These are phyloP conservation scores for Geotrichum europaeum DNA, from an alignment of 1,139 yeast species.

Conservation along the genomic window DNA sequence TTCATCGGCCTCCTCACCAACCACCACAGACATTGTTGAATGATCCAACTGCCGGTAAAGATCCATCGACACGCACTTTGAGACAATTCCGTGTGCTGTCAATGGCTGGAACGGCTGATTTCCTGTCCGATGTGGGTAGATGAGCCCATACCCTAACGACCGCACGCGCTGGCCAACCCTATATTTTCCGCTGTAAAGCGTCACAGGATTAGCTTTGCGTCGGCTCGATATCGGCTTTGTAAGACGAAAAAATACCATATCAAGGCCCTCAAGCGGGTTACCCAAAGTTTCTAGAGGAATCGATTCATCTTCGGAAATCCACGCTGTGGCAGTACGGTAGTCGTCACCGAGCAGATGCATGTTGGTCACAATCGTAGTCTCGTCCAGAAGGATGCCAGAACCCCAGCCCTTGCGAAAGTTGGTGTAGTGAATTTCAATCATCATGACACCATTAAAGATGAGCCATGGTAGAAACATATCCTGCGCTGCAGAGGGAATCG, in stretches of 20 bases:
- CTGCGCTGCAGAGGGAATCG: neutral
- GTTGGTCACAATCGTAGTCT: slow-evolving; percentile 40
- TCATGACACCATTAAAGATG: slow-evolving; percentile 23
- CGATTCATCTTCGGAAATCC: slow-evolving; percentile 23
- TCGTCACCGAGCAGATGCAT: slow-evolving; percentile 39
- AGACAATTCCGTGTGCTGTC: slow-evolving; percentile 43
- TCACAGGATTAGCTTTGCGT: slow-evolving; percentile 13
- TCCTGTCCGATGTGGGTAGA: slow-evolving; percentile 33
- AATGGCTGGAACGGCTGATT: slow-evolving; percentile 37
- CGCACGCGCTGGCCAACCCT: slow-evolving; percentile 38
- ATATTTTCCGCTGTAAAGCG: slow-evolving; percentile 17
- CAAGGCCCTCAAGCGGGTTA: slow-evolving; percentile 35
- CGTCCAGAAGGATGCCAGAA: slow-evolving; percentile 40
- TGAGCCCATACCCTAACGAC: slow-evolving; percentile 56
- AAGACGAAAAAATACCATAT: slow-evolving; percentile 33
- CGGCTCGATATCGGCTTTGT: slow-evolving; percentile 15
- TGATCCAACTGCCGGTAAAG: slow-evolving; percentile 10
- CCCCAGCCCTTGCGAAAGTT: slow-evolving; percentile 37
- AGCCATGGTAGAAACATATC: slow-evolving; percentile 14
- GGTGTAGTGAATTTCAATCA: slow-evolving; percentile 21
- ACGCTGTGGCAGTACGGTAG: slow-evolving; percentile 24
- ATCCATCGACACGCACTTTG: slow-evolving; percentile 29
- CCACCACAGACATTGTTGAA: slow-evolving; percentile 1
- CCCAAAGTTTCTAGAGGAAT: slow-evolving; percentile 23
- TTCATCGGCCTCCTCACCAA: slow-evolving; percentile 5